Conservation (phyloP, 1,284 basidiomycete species). For the Phaffia rhodozyma region DNA sequence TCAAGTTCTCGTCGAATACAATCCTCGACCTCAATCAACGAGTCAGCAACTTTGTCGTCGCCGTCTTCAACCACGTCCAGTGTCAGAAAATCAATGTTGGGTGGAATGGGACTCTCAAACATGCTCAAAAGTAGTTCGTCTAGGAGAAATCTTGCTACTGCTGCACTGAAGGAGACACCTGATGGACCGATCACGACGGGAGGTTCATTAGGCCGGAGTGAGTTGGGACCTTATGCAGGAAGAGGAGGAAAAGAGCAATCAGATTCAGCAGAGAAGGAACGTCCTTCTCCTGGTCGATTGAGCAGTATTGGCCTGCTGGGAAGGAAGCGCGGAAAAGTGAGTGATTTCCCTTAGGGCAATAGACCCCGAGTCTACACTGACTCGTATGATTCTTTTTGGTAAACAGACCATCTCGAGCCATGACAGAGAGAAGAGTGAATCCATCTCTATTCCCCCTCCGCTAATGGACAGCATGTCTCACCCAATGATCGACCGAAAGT, state of each 20-base stretch:
- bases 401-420: conserved; percentile 59
- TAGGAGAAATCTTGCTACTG: conserved; percentile 46
- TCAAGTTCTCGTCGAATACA: not conserved
- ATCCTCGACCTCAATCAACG: not conserved
- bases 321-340: conserved; percentile 81
- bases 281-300: conserved; percentile 64
- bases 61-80: conserved; percentile 1
- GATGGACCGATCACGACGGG: conserved; percentile 16
- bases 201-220: conserved; percentile 12
- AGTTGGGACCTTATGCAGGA: not conserved
- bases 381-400: not conserved
- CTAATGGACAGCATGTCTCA: conserved; percentile 70
- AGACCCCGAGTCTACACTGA: not conserved
- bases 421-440: conserved; percentile 57
- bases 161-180: conserved; percentile 19
- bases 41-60: not conserved
- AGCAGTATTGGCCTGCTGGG: conserved; percentile 62
- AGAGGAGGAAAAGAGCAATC: conserved; percentile 12
- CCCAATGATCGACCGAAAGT: conserved; percentile 63
- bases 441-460: conserved; percentile 60
- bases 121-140: conserved; percentile 71
- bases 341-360: conserved; percentile 22
- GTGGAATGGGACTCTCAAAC: conserved; percentile 54
- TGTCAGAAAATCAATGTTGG: conserved; percentile 33
- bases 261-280: not conserved